Evolutionary conservation across 768 basidiomycete genomes (phyloP).

Genomic region (Favolaschia claudopus): DNA sequence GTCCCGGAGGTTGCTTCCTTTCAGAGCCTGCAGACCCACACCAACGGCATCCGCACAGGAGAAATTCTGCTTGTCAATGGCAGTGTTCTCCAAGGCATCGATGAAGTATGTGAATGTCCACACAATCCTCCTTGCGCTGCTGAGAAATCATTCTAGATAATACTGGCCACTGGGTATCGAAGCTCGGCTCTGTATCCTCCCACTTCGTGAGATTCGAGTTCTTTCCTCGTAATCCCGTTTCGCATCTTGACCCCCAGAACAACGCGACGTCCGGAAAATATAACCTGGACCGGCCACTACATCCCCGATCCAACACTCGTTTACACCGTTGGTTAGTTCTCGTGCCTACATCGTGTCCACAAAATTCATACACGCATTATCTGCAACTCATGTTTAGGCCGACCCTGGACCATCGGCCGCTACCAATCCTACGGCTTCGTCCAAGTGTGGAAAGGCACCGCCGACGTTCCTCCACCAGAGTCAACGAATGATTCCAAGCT

Average conservation of each 20-base stretch:
- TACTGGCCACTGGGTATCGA: slow-evolving; percentile 12
- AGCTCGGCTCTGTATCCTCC: slow-evolving; percentile 1
- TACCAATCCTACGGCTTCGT: slow-evolving; percentile 30
- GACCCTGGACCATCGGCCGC: slow-evolving; percentile 28
- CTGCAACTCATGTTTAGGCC: slow-evolving; percentile 5
- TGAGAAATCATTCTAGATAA: neutral
- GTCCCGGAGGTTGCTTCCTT: slow-evolving; percentile 32
- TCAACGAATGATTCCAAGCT: neutral
- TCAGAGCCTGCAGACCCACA: slow-evolving; percentile 22
- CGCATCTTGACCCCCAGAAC: neutral
- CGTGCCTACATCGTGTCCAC: no score
- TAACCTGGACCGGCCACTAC: slow-evolving; percentile 35
- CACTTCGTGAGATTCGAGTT: slow-evolving; percentile 11
- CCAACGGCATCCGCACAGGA: slow-evolving; percentile 31
- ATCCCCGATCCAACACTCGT: slow-evolving; percentile 42
- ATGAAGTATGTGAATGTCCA: slow-evolving; percentile 31
- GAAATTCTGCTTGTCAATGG: slow-evolving; percentile 39
- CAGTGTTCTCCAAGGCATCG: slow-evolving; percentile 35
- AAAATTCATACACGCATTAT: neutral
- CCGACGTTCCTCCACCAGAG: slow-evolving; percentile 4
- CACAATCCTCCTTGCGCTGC: neutral
- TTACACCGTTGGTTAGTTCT: slow-evolving; percentile 24
- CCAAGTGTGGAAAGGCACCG: slow-evolving; percentile 32
- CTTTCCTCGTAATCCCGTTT: neutral
- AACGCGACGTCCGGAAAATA: slow-evolving; percentile 6